Conservation (phyloP, 2,329 filamentous ascomycete species). For the Penicillium sp. region DNA sequence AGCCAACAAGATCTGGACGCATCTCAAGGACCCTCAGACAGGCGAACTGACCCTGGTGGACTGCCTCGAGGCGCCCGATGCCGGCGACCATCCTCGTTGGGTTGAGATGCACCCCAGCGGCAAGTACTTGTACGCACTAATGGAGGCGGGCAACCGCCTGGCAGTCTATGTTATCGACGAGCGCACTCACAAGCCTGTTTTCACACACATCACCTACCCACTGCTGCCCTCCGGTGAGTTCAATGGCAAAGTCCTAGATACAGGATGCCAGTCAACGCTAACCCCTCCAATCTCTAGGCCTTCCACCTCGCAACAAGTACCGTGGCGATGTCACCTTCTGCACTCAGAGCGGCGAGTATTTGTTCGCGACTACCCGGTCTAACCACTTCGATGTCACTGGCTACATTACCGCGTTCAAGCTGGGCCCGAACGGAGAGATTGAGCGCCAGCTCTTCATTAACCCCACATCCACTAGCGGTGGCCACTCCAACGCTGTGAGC, state of each 20-base stretch:
- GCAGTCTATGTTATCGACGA: constrained; percentile 81
- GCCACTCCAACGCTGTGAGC: constrained; percentile 84
- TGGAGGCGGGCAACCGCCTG: constrained; percentile 85
- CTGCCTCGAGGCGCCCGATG: constrained; percentile 68
- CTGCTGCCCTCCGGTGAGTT: constrained; percentile 73
- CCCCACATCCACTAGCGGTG: constrained; percentile 82
- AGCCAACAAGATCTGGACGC: constrained; percentile 70
- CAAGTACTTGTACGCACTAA: constrained; percentile 79
- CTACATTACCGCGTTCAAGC: constrained; percentile 78
- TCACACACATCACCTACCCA: constrained; percentile 74
- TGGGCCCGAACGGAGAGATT: constrained; percentile 69
- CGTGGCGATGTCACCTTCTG: constrained; percentile 82
- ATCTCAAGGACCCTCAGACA: constrained; percentile 66
- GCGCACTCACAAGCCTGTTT: constrained; percentile 71
- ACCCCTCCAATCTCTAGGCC: constrained; percentile 16
- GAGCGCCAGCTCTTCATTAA: constrained; percentile 78
- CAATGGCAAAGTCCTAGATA: too few relatives aligned
- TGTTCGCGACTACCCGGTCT: constrained; percentile 82
- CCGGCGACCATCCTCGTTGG: constrained; percentile 81
- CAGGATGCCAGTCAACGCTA: neutral
- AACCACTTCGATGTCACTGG: constrained; percentile 76
- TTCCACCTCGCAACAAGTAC: constrained; percentile 61
- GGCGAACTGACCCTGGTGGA: constrained; percentile 71
- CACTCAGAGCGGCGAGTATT: constrained; percentile 68
- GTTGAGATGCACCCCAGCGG: constrained; percentile 79